Evolutionary conservation across 805 yeast genomes (phyloP).

Genomic region (Sungouiozyma intestinalis): DNA sequence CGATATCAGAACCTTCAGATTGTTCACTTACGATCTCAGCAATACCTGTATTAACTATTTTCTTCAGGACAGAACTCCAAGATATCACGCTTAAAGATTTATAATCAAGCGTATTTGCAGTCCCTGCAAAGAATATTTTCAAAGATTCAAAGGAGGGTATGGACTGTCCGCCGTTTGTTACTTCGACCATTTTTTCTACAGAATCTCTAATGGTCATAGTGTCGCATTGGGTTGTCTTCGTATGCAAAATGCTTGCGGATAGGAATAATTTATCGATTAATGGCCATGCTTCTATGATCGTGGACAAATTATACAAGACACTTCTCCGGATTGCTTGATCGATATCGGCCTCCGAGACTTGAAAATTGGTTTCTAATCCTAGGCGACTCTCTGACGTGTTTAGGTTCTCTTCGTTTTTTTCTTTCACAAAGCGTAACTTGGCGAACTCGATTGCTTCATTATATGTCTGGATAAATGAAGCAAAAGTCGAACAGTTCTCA

Average conservation of each 20-base stretch:
- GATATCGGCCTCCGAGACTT: not conserved
- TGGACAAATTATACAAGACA: conserved; percentile 5
- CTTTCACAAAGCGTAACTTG: not conserved
- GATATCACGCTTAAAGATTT: conserved; percentile 43
- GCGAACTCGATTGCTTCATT: not conserved
- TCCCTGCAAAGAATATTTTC: conserved; percentile 26
- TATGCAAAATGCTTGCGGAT: conserved; percentile 53
- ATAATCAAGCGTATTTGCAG: conserved; percentile 16
- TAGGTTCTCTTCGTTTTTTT: not conserved
- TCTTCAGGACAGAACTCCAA: conserved; percentile 43
- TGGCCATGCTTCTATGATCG: conserved; percentile 48
- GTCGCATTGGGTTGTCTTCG: conserved; percentile 48
- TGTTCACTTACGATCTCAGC: conserved; percentile 63
- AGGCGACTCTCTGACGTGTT: not conserved
- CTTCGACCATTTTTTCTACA: conserved; percentile 59
- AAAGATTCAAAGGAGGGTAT: conserved; percentile 22
- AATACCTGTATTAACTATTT: conserved; percentile 71
- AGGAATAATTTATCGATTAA: conserved; percentile 62
- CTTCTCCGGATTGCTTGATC: not conserved
- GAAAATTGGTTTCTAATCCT: not conserved
- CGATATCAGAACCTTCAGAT: conserved; percentile 45
- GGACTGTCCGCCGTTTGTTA: conserved; percentile 34
- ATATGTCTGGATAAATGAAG: not conserved
- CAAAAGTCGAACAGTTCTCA: not conserved
- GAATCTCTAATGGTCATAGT: conserved; percentile 65